phyloP scores from a whole-genome alignment of 345 rosid species.

The Lenwebbia sp. region DNA sequence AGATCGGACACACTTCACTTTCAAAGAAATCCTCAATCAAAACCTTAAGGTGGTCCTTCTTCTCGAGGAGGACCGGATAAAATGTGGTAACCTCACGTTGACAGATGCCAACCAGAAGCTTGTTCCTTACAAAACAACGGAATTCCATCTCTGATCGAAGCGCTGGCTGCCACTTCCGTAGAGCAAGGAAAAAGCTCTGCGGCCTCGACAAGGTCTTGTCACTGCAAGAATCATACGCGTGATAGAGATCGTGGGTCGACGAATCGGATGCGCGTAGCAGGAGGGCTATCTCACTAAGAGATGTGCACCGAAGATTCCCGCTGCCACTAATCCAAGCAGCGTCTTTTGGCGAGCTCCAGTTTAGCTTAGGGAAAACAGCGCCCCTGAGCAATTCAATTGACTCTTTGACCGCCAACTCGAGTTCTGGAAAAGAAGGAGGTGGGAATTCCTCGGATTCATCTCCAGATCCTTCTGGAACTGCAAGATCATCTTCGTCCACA shows the following conservation, averaged over 20 bases:
- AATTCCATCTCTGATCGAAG: constrained; percentile 70
- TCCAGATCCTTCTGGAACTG: constrained; percentile 51
- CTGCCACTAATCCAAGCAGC: constrained; percentile 79
- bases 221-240: constrained; percentile 64
- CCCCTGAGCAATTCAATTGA: constrained; percentile 68
- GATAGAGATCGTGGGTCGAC: constrained; percentile 56
- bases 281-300: constrained; percentile 37
- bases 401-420: constrained; percentile 46
- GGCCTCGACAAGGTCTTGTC: constrained; percentile 46
- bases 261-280: constrained; percentile 73
- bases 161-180: constrained; percentile 65
- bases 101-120: constrained; percentile 50
- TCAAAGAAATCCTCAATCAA: constrained; percentile 40
- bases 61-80: constrained; percentile 43
- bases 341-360: constrained; percentile 94
- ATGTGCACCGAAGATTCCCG: constrained; percentile 55
- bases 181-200: constrained; percentile 59
- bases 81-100: constrained; percentile 70
- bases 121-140: constrained; percentile 53
- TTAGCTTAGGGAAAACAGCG: constrained; percentile 61
- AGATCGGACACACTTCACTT: constrained; percentile 22
- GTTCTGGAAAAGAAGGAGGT: constrained; percentile 62
- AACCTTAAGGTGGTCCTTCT: constrained; percentile 18
- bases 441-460: constrained; percentile 12
- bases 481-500: constrained; percentile 56